Evolutionary conservation across 192 early-diverging fungal species (phyloP).

Genomic region (Rhizoclosmatium globosum): DNA sequence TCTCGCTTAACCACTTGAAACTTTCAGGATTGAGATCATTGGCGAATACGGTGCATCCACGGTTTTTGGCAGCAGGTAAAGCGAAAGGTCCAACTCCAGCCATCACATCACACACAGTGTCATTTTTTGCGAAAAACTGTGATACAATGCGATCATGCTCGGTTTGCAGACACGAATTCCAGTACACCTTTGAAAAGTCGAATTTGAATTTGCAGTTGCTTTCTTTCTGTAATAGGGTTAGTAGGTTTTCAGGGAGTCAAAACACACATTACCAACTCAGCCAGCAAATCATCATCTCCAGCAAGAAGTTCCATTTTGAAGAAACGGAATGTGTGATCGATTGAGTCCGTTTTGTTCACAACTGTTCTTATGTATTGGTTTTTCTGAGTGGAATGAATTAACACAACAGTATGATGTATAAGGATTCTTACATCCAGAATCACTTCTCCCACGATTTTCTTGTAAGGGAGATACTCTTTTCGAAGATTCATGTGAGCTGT

Average conservation of each 20-base stretch:
- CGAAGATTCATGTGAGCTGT: slow-evolving; percentile 95
- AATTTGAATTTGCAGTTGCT: slow-evolving; percentile 90
- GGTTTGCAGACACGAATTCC: slow-evolving; percentile 96
- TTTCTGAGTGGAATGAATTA: slow-evolving; percentile 66
- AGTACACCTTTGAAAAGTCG: slow-evolving; percentile 98
- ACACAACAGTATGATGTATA: not conserved
- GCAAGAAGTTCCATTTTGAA: slow-evolving; percentile 98
- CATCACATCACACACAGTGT: slow-evolving; percentile 93
- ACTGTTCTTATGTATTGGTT: slow-evolving; percentile 86
- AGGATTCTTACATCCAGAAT: slow-evolving; percentile 81
- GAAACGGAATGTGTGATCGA: slow-evolving; percentile 94
- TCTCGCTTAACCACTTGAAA: slow-evolving; percentile 80
- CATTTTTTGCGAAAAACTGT: slow-evolving; percentile 70
- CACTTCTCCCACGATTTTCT: slow-evolving; percentile 91
- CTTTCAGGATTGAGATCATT: slow-evolving; percentile 98
- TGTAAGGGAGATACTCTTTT: slow-evolving; percentile 89
- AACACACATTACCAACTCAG: slow-evolving; percentile 72
- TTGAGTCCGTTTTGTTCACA: slow-evolving; percentile 95
- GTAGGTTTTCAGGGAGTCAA: not conserved
- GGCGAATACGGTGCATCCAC: slow-evolving; percentile 86
- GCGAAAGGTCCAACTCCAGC: slow-evolving; percentile 98
- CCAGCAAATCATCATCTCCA: slow-evolving; percentile 85
- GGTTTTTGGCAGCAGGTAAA: slow-evolving; percentile 85
- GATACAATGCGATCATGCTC: slow-evolving; percentile 93
- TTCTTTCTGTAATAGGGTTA: slow-evolving; percentile 69